Conservation (phyloP, 495 filamentous ascomycete genomes). For the Penicillium subrubescens region DNA sequence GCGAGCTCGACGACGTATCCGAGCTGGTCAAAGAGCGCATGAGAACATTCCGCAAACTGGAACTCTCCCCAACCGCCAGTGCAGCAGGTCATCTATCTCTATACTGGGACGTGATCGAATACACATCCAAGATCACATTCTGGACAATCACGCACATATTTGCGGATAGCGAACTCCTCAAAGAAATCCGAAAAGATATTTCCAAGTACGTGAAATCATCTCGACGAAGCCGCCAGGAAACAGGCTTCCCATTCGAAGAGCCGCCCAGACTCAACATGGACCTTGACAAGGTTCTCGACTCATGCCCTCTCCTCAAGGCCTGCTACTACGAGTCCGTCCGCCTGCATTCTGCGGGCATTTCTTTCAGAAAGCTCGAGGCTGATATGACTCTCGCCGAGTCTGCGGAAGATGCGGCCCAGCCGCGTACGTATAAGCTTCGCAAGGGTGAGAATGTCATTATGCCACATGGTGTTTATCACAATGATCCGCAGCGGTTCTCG, state of each 20-base stretch:
- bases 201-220: conserved; percentile 44
- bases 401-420: conserved; percentile 39
- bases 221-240: conserved; percentile 47
- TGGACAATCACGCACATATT: conserved; percentile 60
- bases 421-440: conserved; percentile 45
- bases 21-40: conserved; percentile 49
- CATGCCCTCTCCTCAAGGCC: conserved; percentile 55
- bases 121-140: conserved; percentile 54
- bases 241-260: conserved; percentile 54
- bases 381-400: conserved; percentile 50
- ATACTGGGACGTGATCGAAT: conserved; percentile 56
- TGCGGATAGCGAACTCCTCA: conserved; percentile 44
- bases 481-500: conserved; percentile 49
- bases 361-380: conserved; percentile 43
- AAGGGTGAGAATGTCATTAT: conserved; percentile 53
- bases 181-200: conserved; percentile 56
- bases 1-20: conserved; percentile 56
- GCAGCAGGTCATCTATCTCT: conserved; percentile 44
- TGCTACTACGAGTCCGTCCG: conserved; percentile 58
- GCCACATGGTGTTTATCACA: conserved; percentile 52
- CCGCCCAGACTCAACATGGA: conserved; percentile 53
- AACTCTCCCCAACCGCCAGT: conserved; percentile 34
- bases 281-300: conserved; percentile 41
- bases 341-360: conserved; percentile 51
- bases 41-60: conserved; percentile 37